phyloP scores from a whole-genome alignment of 495 filamentous ascomycete genomes.

The Hypoxylon fragiforme region DNA sequence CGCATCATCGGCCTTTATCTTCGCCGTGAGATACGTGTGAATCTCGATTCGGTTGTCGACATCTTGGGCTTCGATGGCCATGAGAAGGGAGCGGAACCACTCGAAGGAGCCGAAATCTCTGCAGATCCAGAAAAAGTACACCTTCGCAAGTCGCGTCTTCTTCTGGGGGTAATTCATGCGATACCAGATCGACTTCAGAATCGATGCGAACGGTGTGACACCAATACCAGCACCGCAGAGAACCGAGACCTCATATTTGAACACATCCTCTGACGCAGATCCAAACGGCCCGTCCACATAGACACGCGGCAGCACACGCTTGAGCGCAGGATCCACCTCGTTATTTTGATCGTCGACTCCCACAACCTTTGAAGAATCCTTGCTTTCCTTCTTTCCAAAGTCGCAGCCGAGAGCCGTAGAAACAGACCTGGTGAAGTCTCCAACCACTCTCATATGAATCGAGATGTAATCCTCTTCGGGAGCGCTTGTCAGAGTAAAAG shows the following conservation, averaged over 20 bases:
- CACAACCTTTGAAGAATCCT: constrained; percentile 62
- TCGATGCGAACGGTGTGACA: constrained; percentile 75
- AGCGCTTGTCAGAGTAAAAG: constrained; percentile 77
- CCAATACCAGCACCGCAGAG: constrained; percentile 73
- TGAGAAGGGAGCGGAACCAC: constrained; percentile 78
- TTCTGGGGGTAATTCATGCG: constrained; percentile 80
- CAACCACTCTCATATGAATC: constrained; percentile 72
- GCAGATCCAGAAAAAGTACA: constrained; percentile 88
- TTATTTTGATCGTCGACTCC: constrained; percentile 61
- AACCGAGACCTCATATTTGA: constrained; percentile 74
- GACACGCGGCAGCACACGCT: constrained; percentile 69
- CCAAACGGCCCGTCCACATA: constrained; percentile 81
- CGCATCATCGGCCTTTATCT: constrained; percentile 77
- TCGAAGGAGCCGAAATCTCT: constrained; percentile 77
- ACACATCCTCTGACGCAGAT: constrained; percentile 75
- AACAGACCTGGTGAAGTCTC: constrained; percentile 68
- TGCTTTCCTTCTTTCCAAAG: constrained; percentile 58
- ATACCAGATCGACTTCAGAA: constrained; percentile 85
- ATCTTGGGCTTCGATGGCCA: constrained; percentile 83
- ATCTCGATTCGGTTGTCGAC: constrained; percentile 80
- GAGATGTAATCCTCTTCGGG: constrained; percentile 84
- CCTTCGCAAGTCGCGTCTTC: constrained; percentile 72
- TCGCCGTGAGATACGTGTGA: constrained; percentile 46
- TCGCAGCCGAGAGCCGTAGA: constrained; percentile 70
- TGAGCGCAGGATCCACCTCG: constrained; percentile 68